Base-by-base conservation (phyloP, 352 stramenopile genomes). In the Globisporangium heterothallicum region DNA sequence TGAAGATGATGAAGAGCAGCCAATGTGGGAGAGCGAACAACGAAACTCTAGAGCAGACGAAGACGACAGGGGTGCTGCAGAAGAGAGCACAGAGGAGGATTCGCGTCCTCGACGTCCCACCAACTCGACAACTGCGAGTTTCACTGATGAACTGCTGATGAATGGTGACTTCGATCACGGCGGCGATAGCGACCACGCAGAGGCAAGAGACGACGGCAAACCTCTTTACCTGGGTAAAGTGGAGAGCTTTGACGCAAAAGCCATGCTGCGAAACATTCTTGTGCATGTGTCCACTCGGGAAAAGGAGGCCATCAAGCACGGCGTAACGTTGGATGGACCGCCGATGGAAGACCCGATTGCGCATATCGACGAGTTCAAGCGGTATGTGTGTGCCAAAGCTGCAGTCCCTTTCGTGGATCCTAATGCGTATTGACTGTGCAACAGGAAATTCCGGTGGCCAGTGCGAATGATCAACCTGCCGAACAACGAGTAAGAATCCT, bases 381-480 rank as follows among this genome's bases (percentile, higher is more conserved):
- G 67, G 70, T 57, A 40, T 40, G 72, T 67, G 62, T 47, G 45
- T 21, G n/a, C n/a, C n/a, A n/a, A n/a, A n/a, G n/a, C n/a, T n/a
- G n/a, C n/a, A 25, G 14, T 14, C 40, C n/a, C 19, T 30, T 21
- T 18, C 36, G 40, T n/a, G 21, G 8, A 16, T 18, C 1, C 27
- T 40, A 13, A 29, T 41, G 30, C 6, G 10, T 49, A 38, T 38
- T 38, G 32, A 38, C 32, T 38, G 32, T 53, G 19, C 14, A 38
- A 9, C 49, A 92, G 81, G 5, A 88, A 92, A 51, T 92, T 89
- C 51, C 78, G 81, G 18, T 92, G 81, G 81, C 81, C 81, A 29
- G 58, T 83, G 36, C 76, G 74, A 30, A 8, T 84, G 30, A 69
- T 70, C 9, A 92, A 89, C 41, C 41, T 88, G 24, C 68, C 66